These are phyloP conservation scores for Xylaria sp. DNA, from an alignment of 2,329 filamentous ascomycete genomes.

Conservation along the genomic window DNA sequence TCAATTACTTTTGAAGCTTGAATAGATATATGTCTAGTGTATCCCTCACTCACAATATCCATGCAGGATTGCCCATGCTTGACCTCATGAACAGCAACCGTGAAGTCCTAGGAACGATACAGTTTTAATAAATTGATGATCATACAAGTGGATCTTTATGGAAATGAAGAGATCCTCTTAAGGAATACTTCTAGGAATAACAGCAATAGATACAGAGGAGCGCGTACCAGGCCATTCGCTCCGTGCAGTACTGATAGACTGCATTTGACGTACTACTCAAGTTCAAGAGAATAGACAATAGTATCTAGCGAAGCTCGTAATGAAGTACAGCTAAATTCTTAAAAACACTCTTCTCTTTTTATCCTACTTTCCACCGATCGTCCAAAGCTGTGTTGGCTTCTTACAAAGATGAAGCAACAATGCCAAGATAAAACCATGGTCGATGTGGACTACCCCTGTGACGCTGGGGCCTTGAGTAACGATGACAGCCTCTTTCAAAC, in stretches of 20 bases:
- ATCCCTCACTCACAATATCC: not conserved
- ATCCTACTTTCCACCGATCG: not conserved
- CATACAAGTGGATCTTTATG: constrained; percentile 4
- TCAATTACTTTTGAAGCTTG: not conserved
- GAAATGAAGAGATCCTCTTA: not conserved
- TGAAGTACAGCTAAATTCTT: not conserved
- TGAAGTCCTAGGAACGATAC: constrained; percentile 24
- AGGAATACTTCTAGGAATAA: not conserved
- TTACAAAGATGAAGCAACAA: constrained; percentile 17
- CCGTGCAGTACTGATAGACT: not conserved
- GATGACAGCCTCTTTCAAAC: not conserved
- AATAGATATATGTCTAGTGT: not conserved
- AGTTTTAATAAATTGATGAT: constrained; percentile 5
- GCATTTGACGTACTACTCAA: not conserved
- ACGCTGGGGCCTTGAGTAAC: not conserved
- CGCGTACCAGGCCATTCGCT: not conserved
- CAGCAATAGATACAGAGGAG: not conserved
- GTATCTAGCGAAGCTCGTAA: not conserved
- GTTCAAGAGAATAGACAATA: not conserved
- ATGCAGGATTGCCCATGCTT: not conserved
- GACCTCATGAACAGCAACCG: not conserved
- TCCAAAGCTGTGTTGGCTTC: not conserved
- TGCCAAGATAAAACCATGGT: constrained; percentile 28
- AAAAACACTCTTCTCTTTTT: not conserved
- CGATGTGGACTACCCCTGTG: constrained; percentile 6